Base-by-base conservation (phyloP, 2,329 filamentous ascomycete species). In the Leptographium procerum region DNA sequence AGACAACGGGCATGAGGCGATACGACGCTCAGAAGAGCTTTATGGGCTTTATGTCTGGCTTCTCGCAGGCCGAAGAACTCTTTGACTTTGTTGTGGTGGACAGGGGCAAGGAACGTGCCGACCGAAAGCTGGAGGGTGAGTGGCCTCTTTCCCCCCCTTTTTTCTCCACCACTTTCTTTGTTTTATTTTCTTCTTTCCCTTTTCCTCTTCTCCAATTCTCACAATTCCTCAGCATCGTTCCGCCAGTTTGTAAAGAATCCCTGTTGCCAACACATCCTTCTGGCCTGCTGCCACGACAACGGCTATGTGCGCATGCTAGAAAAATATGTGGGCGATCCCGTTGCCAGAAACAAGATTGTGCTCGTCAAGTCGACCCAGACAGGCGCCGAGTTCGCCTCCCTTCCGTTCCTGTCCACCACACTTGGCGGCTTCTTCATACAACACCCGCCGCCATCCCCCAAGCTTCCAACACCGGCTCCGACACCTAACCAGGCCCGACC, bases 281-380 rank as follows among this genome's bases (percentile, higher is more conserved):
- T 56, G 43, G 55, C 55, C 22, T 50, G 55, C 43, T 56, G 55
- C 43, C 55, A 56, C 31, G 55, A 56, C 45, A 56, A 56, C 29
- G 55, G 55, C 43, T 56, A 56, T 22, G 55, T 56, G 43, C 55
- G 55, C 29, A 34, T 50, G 45, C 55, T 56, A n/a, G 55, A 56
- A 16, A 50, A 50, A 31, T 47, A 14, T 31, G 24, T 29, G 1
- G 22, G 16, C 24, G 43, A 36, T 16, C 28, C 10, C 10, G 55
- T 11, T 1, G 29, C 26, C 29, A n/a, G n/a, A 14, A 36, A 50
- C 7, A 56, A 56, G 43, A 29, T 56, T 5, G 43, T 47, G 16
- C 29, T 56, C 28, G 43, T 56, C 43, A 34, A 50, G 29, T 56
- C 55, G 28, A n/a, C 19, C 9, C 29, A 48, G 55, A 34, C 43